Conservation (phyloP, 306 rosid species). For the Myrica gale region DNA sequence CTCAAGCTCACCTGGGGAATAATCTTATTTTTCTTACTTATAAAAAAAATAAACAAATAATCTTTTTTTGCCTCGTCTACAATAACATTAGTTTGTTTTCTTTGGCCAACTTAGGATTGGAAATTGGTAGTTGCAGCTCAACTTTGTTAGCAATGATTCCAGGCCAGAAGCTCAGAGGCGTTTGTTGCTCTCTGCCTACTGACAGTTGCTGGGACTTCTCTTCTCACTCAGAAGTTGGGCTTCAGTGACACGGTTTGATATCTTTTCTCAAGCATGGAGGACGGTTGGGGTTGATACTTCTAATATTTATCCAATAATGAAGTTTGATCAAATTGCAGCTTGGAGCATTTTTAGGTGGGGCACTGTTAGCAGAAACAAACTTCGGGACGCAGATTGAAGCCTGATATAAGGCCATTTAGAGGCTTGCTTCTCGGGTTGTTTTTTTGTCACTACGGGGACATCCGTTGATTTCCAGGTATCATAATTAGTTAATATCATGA, state of each 20-base stretch:
- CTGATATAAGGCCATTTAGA: slow-evolving; percentile 96
- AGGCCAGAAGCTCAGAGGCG: slow-evolving; percentile 89
- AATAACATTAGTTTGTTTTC: too few relatives aligned
- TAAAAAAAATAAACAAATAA: too few relatives aligned
- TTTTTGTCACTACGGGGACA: slow-evolving; percentile 86
- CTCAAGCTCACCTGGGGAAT: neutral
- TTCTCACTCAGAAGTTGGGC: slow-evolving; percentile 89
- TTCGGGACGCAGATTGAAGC: slow-evolving; percentile 99
- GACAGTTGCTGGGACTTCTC: slow-evolving; percentile 94
- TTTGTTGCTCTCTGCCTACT: slow-evolving; percentile 97
- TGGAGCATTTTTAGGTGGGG: slow-evolving; percentile 99
- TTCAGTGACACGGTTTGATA: slow-evolving; percentile 89
- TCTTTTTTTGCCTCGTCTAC: neutral
- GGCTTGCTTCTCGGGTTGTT: slow-evolving; percentile 96
- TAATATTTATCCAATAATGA: slow-evolving; percentile 11
- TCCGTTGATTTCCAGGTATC: slow-evolving; percentile 88
- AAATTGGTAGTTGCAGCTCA: neutral
- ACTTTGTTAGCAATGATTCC: neutral
- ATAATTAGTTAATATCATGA: slow-evolving; percentile 2
- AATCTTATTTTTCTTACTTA: too few relatives aligned
- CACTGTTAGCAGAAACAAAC: slow-evolving; percentile 95
- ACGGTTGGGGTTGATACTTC: slow-evolving; percentile 4
- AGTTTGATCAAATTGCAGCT: slow-evolving; percentile 58
- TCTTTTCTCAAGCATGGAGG: slow-evolving; percentile 18
- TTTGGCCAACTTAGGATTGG: neutral